A percentile compares a stretch with the other conserved stretches of the same genome.
Conservation (phyloP, 768 basidiomycete genomes). For the Baorangia bicolor region DNA sequence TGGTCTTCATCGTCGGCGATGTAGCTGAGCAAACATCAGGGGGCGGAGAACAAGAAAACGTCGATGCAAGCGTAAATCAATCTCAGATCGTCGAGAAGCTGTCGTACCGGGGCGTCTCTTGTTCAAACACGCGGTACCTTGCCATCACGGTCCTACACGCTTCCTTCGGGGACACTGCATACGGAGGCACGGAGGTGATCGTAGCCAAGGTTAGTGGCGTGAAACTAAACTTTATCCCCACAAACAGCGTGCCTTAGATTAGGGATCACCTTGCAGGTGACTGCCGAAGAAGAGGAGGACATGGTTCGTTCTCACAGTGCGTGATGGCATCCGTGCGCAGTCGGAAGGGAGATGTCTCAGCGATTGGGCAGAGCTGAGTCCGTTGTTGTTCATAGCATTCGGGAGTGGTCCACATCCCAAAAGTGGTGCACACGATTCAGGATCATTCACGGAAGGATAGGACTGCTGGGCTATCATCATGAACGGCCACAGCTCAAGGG, state of each 20-base stretch:
- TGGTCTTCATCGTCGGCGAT: neutral
- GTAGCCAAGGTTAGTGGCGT: neutral
- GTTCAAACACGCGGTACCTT: neutral
- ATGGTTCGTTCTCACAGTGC: neutral
- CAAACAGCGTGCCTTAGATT: neutral
- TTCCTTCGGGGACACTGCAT: no score
- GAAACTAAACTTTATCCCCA: constrained; percentile 3
- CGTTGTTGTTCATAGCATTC: neutral
- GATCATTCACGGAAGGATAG: neutral
- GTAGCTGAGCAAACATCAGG: neutral
- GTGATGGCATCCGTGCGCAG: neutral
- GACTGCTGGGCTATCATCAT: neutral
- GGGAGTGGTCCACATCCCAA: neutral
- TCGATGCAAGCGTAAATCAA: neutral
- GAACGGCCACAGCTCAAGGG: neutral
- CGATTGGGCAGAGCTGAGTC: neutral
- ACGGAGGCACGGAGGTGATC: neutral
- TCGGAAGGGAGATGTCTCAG: neutral
- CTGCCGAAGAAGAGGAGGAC: neutral
- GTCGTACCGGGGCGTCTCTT: neutral
- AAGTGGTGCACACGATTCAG: neutral
- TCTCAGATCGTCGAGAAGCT: constrained; percentile 11
- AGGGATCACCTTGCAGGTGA: neutral
- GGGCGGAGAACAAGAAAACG: neutral
- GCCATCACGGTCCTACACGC: neutral